Base-by-base conservation (phyloP, 1,284 basidiomycete genomes). In the Cutaneotrichosporon mucoides region DNA sequence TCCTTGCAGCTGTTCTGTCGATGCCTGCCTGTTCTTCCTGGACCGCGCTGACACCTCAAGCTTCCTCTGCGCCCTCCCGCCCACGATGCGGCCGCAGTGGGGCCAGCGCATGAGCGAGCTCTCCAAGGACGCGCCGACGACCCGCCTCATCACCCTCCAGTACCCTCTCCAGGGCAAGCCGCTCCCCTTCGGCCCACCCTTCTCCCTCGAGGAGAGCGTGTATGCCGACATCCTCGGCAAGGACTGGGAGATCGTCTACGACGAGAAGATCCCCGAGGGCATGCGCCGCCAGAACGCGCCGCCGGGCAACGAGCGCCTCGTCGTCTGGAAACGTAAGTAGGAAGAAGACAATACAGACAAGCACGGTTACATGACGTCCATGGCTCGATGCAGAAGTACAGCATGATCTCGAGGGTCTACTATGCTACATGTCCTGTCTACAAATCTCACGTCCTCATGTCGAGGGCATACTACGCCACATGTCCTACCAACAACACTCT, bases 31-130 rank as follows among this genome's bases (percentile, higher is more conserved):
- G 24, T 24, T 24, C 24, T 24, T 24, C 24, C 24, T 24, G 24
- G 24, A 24, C 24, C 24, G 24, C 24, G 24, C 63, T 66, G 59
- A 64, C 52, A 24, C 12, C 61, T 24, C 24, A 24, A 88, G 86
- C 0, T 88, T 88, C 74, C 87, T 88, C 63, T 86, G 86, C 41
- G 86, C 87, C 0, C 84, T 89, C 11, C 83, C 83, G 0, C 87
- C 85, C 0, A 66, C 75, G 2, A 78, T 78, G 15, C 81, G 87
- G 9, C 52, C 66, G 0, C 78, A 81, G 16, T 89, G 87, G 87
- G 85, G 82, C 2, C 62, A 68, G 12, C 81, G 85, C 63, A 85
- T 89, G 79, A 71, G 76, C 5, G 70, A 75, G 10, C 73, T 90
- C 24, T 72, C 87, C 56, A 85, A 83, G 60, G 79, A 83, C 2